Evolutionary conservation across 2,329 filamentous ascomycete species (phyloP).

Genomic region (Venturia aucupariae): DNA sequence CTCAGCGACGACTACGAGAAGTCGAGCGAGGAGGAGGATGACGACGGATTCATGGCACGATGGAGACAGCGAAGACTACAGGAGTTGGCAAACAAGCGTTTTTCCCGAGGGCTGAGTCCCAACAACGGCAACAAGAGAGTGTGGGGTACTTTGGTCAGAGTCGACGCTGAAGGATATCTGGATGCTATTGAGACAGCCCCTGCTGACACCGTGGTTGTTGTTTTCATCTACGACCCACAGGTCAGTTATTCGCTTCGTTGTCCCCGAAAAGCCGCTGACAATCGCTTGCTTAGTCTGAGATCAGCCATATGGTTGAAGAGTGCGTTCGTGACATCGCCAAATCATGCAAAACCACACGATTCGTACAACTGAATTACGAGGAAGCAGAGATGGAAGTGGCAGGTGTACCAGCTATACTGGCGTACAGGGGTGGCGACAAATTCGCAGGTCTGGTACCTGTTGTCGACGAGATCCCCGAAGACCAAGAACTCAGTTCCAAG

Average conservation of each 20-base stretch:
- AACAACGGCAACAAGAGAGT: slow-evolving; percentile 56
- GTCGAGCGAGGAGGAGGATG: slow-evolving; percentile 38
- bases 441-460: slow-evolving; percentile 85
- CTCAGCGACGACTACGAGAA: slow-evolving; percentile 14
- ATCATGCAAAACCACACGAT: slow-evolving; percentile 62
- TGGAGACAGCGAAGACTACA: slow-evolving; percentile 76
- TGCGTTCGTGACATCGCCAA: slow-evolving; percentile 68
- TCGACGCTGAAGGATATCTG: slow-evolving; percentile 88
- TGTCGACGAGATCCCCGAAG: slow-evolving; percentile 70
- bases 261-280: not conserved
- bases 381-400: slow-evolving; percentile 92
- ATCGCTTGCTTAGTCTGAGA: slow-evolving; percentile 53
- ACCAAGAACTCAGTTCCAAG: slow-evolving; percentile 40
- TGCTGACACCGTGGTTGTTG: slow-evolving; percentile 73
- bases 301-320: slow-evolving; percentile 69
- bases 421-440: slow-evolving; percentile 82
- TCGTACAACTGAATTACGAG: slow-evolving; percentile 82
- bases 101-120: not conserved
- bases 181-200: slow-evolving; percentile 89
- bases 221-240: slow-evolving; percentile 84
- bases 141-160: slow-evolving; percentile 71
- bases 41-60: slow-evolving; percentile 70
- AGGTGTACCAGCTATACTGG: slow-evolving; percentile 77
- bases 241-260: slow-evolving; percentile 43
- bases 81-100: slow-evolving; percentile 60